Conservation (phyloP, 805 yeast species). For the Wickerhamiella kurtzmanii region DNA sequence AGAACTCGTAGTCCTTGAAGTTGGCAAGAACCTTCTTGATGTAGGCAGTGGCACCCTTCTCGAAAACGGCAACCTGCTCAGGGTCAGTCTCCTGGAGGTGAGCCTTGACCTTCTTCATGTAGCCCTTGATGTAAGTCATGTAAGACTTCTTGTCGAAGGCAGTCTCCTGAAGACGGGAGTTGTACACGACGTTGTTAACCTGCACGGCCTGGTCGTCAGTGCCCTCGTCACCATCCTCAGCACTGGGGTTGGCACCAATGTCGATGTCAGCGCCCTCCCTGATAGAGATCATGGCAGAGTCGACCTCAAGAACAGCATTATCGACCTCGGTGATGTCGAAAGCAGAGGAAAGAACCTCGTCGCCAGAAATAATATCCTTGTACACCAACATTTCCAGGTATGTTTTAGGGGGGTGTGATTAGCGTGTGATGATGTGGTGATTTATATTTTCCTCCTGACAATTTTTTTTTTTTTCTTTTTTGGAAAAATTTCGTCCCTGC, state of each 20-base stretch:
- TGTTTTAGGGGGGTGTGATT: not conserved
- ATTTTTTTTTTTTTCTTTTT: not conserved
- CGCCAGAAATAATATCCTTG: slow-evolving; percentile 78
- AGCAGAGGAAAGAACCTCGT: slow-evolving; percentile 91
- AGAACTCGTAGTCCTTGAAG: slow-evolving; percentile 99
- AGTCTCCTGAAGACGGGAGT: slow-evolving; percentile 95
- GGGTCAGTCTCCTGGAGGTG: slow-evolving; percentile 81
- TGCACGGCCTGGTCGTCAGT: slow-evolving; percentile 73
- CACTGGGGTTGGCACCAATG: slow-evolving; percentile 99
- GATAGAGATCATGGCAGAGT: slow-evolving; percentile 84
- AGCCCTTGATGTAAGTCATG: slow-evolving; percentile 93
- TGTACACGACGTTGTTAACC: slow-evolving; percentile 97
- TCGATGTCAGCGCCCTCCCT: slow-evolving; percentile 80
- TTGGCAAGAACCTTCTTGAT: slow-evolving; percentile 90
- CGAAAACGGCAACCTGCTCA: slow-evolving; percentile 74
- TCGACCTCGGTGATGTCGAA: slow-evolving; percentile 81
- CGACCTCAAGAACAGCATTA: slow-evolving; percentile 89
- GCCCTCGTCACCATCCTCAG: slow-evolving; percentile 81
- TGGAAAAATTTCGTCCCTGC: slow-evolving; percentile 1
- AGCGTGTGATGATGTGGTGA: not conserved
- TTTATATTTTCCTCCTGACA: no score
- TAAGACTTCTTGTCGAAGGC: slow-evolving; percentile 95
- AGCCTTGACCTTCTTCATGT: slow-evolving; percentile 95
- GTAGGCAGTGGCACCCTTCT: slow-evolving; percentile 94
- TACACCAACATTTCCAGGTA: slow-evolving; percentile 26